Evolutionary conservation across 768 basidiomycete species (phyloP).

Genomic region (Epithele typhae): DNA sequence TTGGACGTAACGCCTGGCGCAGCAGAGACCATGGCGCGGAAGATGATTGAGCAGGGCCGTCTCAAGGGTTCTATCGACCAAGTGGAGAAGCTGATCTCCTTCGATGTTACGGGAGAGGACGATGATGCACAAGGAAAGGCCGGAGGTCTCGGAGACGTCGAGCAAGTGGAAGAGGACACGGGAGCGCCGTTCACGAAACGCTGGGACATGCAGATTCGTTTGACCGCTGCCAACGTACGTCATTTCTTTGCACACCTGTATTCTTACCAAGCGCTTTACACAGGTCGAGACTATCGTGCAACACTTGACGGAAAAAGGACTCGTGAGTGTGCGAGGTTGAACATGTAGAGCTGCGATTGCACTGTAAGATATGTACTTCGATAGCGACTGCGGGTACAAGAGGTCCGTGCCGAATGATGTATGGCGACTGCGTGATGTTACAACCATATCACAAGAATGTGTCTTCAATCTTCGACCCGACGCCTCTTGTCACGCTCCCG

Average conservation of each 20-base stretch:
- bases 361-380: slow-evolving; percentile 23
- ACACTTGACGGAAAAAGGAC: slow-evolving; percentile 62
- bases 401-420: slow-evolving; percentile 17
- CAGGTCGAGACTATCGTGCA: slow-evolving; percentile 89
- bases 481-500: slow-evolving; percentile 81
- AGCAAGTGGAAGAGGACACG: slow-evolving; percentile 83
- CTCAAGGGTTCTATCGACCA: slow-evolving; percentile 94
- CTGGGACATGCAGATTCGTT: slow-evolving; percentile 93
- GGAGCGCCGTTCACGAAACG: slow-evolving; percentile 88
- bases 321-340: slow-evolving; percentile 37
- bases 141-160: slow-evolving; percentile 84
- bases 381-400: slow-evolving; percentile 23
- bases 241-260: neutral
- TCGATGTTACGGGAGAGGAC: slow-evolving; percentile 82
- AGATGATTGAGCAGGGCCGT: slow-evolving; percentile 98
- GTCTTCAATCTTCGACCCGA: slow-evolving; percentile 49
- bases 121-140: slow-evolving; percentile 93
- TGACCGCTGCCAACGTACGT: slow-evolving; percentile 81
- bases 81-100: slow-evolving; percentile 91
- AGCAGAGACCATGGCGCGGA: slow-evolving; percentile 95
- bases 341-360: slow-evolving; percentile 14
- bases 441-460: slow-evolving; percentile 1
- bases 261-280: slow-evolving; percentile 5
- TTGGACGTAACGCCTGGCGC: slow-evolving; percentile 88
- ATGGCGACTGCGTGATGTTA: neutral